These are phyloP conservation scores for Patellifolia procumbens DNA, from an alignment of 179 eudicot species.

Conservation along the genomic window DNA sequence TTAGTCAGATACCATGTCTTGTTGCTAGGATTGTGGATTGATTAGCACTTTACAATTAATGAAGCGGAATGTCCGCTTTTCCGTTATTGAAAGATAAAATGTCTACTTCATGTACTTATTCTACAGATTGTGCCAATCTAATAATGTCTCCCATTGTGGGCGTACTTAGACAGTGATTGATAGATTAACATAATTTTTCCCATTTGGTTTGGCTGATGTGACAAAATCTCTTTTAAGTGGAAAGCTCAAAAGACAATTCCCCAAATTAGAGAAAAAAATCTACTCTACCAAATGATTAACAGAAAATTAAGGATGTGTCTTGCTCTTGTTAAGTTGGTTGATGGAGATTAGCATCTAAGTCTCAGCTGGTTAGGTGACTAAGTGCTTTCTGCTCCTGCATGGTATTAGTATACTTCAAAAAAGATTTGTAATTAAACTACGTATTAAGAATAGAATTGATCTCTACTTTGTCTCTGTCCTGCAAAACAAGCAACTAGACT, in stretches of 20 bases:
- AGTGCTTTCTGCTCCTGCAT: neutral
- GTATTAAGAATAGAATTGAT: neutral
- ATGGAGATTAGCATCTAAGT: slow-evolving; percentile 15
- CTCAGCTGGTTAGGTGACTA: neutral
- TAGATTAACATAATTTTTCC: slow-evolving; percentile 24
- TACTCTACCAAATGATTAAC: slow-evolving; percentile 31
- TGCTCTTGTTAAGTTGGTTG: slow-evolving; percentile 21
- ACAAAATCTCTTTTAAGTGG: slow-evolving; percentile 20
- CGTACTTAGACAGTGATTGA: slow-evolving; percentile 40
- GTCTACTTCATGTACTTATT: slow-evolving; percentile 38
- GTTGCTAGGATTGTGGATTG: slow-evolving; percentile 21
- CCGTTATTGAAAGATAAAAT: slow-evolving; percentile 28
- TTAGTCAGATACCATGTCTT: slow-evolving; percentile 1
- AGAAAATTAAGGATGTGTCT: slow-evolving; percentile 31
- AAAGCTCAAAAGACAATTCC: slow-evolving; percentile 21
- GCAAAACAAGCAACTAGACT: neutral
- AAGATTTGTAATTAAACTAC: neutral
- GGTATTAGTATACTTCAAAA: neutral
- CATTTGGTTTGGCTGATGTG: slow-evolving; percentile 26
- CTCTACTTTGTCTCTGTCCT: neutral
- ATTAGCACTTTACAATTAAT: slow-evolving; percentile 17
- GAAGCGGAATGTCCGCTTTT: slow-evolving; percentile 14
- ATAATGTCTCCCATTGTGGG: slow-evolving; percentile 40
- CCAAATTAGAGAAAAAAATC: slow-evolving; percentile 10
- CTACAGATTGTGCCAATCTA: slow-evolving; percentile 34